Evolutionary conservation across 768 basidiomycete species (phyloP), one percentile per base, ranked within the genome.

Genomic region (Trametes punicea): DNA sequence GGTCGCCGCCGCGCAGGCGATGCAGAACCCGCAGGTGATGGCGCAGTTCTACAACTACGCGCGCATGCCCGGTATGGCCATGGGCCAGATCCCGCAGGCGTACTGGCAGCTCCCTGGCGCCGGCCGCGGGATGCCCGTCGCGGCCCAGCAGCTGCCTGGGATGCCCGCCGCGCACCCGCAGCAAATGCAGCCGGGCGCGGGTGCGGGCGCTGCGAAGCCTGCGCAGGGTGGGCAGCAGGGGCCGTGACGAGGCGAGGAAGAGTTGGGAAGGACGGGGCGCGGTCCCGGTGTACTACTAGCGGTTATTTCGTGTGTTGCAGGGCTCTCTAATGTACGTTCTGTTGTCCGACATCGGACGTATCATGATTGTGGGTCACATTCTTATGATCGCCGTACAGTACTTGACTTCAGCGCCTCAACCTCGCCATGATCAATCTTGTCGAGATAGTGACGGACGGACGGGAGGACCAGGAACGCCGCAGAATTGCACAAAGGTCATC

Each of bases 171-270:
- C 46, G 40, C 56, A 64, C 47, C 31, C 62, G 51, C 66, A 66
- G 58, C 57, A 58, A 29, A 62, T 63, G 64, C 62, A 61, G 54
- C 48, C 59, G 50, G 60, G 54, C 8, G 51, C 52, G 46, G 59
- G 52, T 9, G 39, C 50, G 15, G 52, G 52, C 7, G 46, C 59
- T 30, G 62, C 51, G 54, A 64, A 66, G 54, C 53, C 65, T 31
- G 56, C 45, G 39, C 66, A 61, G 46, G 63, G 62, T 4, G 64
- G 63, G 23, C 61, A 64, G 62, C 68, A 67, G 62, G 67, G 65
- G 10, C 59, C 63, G 36, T 65, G 59, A 61, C 29, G 34, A n/a
- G 29, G 46, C 0, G 6, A n/a, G 30, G n/a, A 41, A 21, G 42
- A 4, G 6, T 13, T 38, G 33, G 41, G 9, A 15, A 44, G 10